Conservation (phyloP, 2,329 filamentous ascomycete species). For the Periconia sp. region DNA sequence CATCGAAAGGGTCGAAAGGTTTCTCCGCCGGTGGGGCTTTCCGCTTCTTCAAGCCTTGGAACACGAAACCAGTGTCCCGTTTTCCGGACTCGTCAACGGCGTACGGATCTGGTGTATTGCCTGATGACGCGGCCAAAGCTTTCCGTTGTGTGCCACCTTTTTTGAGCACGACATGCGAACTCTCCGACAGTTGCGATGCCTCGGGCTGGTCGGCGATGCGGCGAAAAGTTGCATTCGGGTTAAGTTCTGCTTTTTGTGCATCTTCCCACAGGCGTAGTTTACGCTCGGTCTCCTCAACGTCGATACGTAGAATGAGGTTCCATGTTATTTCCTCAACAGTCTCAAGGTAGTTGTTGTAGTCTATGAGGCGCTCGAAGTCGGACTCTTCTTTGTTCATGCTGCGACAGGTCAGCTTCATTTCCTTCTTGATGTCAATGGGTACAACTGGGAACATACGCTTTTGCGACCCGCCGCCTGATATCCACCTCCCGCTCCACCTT, state of each 20-base stretch:
- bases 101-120: conserved; percentile 17
- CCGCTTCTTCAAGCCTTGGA: conserved; percentile 76
- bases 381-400: conserved; percentile 89
- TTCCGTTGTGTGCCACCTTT: conserved; percentile 67
- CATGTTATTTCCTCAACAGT: conserved; percentile 88
- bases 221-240: conserved; percentile 48
- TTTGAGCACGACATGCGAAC: conserved; percentile 50
- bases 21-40: conserved; percentile 65
- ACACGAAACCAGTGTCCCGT: conserved; percentile 53
- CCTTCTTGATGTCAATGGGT: neutral
- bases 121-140: conserved; percentile 27
- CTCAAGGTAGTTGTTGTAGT: conserved; percentile 94
- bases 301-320: conserved; percentile 75
- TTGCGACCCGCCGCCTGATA: conserved; percentile 76
- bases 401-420: conserved; percentile 7
- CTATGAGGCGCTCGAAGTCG: conserved; percentile 81
- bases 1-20: conserved; percentile 87
- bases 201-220: conserved; percentile 15
- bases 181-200: conserved; percentile 16
- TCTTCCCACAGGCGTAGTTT: conserved; percentile 71
- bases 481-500: conserved; percentile 90
- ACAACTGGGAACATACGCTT: conserved; percentile 45
- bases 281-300: conserved; percentile 64
- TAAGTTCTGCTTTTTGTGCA: conserved; percentile 62
- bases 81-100: conserved; percentile 23